Base-by-base conservation (phyloP, 2,329 filamentous ascomycete genomes). In the Diaporthe nobilis region DNA sequence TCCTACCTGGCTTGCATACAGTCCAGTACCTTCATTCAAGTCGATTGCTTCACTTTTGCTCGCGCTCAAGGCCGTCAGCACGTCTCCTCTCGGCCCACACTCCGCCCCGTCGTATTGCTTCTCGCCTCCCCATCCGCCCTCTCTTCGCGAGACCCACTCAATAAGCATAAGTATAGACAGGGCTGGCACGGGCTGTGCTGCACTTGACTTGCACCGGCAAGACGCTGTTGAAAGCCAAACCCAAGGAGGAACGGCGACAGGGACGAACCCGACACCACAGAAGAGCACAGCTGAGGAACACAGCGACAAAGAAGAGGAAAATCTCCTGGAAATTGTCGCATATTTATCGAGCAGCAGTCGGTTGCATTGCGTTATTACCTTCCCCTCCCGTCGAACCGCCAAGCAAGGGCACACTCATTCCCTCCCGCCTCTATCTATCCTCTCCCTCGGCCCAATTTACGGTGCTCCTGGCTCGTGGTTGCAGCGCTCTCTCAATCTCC, bases 161-260 rank as follows among this genome's bases (percentile, higher is more conserved):
- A 65, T 73, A 73, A 73, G 71, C 71, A 73, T 73, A 65, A 72
- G 12, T 39, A 72, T 44, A 73, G 58, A 65, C 57, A 65, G 71
- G 47, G 71, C 71, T 65, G 71, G 58, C 57, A 65, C 71, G 58
- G 44, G 17, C 71, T 44, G 47, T 20, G 51, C 58, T 63, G 57
- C 60, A 25, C 42, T 55, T n/a, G 34, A 55, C 15, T 25, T 25
- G 44, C 49, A 55, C 49, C 17, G 34, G 37, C 20, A 39, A 39
- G 57, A 53, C 42, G n/a, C 55, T 49, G 47, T 72, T 31, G 71
- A 31, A 4, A 13, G 37, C 39, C 31, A 53, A 20, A 31, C 47
- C 42, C 42, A 44, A 39, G 49, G 22, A 39, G 28, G 15, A 42
- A 28, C 31, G 20, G 20, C 37, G 25, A 51, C 47, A 51, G 28